Evolutionary conservation across 768 basidiomycete species (phyloP).

Genomic region (Phlebiopsis flavidoalba): DNA sequence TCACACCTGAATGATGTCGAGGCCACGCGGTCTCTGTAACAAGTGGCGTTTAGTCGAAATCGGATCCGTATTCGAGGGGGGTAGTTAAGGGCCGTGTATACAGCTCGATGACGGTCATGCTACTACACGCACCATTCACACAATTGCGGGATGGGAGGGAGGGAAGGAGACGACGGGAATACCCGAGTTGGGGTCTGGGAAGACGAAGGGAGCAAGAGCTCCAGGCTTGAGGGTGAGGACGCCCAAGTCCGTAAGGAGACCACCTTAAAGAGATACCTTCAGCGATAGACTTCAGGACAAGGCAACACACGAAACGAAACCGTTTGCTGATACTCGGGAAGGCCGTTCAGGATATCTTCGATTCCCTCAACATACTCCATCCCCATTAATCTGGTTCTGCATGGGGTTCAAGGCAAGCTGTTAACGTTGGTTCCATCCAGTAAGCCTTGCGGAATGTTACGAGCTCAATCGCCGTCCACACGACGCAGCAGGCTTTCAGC

Average conservation of each 20-base stretch:
- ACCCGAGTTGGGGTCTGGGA: slow-evolving; percentile 39
- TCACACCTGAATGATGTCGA: slow-evolving; percentile 61
- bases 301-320: slow-evolving; percentile 34
- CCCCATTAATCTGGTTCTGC: slow-evolving; percentile 60
- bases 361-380: slow-evolving; percentile 84
- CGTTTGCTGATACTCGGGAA: slow-evolving; percentile 96
- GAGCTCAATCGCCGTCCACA: slow-evolving; percentile 59
- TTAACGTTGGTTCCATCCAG: slow-evolving; percentile 94
- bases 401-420: slow-evolving; percentile 82
- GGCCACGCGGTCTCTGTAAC: slow-evolving; percentile 74
- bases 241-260: slow-evolving; percentile 80
- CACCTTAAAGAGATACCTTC: slow-evolving; percentile 49
- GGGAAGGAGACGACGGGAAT: slow-evolving; percentile 52
- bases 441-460: slow-evolving; percentile 97
- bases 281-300: background rate
- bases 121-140: slow-evolving; percentile 96
- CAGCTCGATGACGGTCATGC: slow-evolving; percentile 93
- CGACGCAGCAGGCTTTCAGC: slow-evolving; percentile 26
- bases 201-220: slow-evolving; percentile 39
- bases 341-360: slow-evolving; percentile 81
- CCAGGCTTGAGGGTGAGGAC: slow-evolving; percentile 64
- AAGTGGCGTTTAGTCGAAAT: background rate
- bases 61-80: too few relatives aligned
- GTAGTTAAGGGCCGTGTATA: too few relatives aligned
- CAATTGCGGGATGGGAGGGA: slow-evolving; percentile 83